Percentiles rank a stretch among this genome's conserved stretches.
These are phyloP conservation scores for Leishmania turanica DNA, from an alignment of 208 protist genomes.

Conservation along the genomic window DNA sequence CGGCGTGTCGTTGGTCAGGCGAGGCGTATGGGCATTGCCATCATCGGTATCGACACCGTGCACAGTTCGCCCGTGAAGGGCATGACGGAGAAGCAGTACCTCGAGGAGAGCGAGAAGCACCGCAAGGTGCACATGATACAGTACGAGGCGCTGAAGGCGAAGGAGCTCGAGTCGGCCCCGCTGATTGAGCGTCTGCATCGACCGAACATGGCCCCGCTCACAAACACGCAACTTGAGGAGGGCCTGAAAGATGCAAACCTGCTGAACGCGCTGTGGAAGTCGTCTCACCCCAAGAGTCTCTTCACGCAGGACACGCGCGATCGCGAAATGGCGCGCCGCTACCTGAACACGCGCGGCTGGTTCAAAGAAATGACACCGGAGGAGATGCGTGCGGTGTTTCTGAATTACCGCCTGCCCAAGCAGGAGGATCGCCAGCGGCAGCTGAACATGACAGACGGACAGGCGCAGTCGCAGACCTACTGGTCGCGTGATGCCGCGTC, in stretches of 20 bases:
- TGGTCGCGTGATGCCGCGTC: constrained; percentile 39
- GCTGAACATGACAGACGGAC: constrained; percentile 26
- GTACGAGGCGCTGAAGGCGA: constrained; percentile 65
- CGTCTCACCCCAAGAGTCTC: constrained; percentile 63
- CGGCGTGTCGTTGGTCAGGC: constrained; percentile 85
- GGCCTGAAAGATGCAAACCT: constrained; percentile 75
- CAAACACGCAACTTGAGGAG: constrained; percentile 70
- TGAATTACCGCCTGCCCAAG: constrained; percentile 67
- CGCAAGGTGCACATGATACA: constrained; percentile 77
- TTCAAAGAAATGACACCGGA: constrained; percentile 82
- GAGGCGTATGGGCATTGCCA: constrained; percentile 84
- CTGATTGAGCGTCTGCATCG: constrained; percentile 86
- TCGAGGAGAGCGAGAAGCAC: constrained; percentile 67
- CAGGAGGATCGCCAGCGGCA: constrained; percentile 54
- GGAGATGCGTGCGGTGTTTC: constrained; percentile 78
- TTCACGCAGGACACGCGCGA: constrained; percentile 45
- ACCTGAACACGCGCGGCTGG: constrained; percentile 83
- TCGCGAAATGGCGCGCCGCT: constrained; percentile 68
- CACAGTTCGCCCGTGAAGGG: constrained; percentile 75
- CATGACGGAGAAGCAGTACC: constrained; percentile 80
- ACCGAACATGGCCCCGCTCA: constrained; percentile 63
- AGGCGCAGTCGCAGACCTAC: constrained; percentile 43
- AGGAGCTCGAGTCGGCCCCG: constrained; percentile 71
- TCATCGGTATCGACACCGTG: constrained; percentile 87
- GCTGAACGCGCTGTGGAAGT: constrained; percentile 80